Evolutionary conservation across 345 rosid species (phyloP).

Genomic region (Leavenworthia alabamica): DNA sequence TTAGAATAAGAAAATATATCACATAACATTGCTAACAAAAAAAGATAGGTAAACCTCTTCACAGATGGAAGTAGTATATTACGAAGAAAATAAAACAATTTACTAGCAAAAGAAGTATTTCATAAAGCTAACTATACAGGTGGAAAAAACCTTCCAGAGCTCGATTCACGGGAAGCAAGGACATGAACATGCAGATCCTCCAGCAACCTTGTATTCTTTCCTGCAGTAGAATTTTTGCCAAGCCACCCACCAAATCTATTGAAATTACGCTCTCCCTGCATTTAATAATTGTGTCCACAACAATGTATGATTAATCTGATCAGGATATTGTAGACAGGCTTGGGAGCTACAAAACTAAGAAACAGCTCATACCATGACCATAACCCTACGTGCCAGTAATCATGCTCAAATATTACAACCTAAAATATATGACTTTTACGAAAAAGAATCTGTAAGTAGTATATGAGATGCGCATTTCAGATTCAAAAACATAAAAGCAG

Average conservation of each 20-base stretch:
- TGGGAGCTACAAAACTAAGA: slow-evolving; percentile 3
- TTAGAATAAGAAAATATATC: too few relatives aligned
- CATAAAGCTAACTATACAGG: background rate
- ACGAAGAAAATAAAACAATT: background rate
- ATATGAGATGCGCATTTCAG: slow-evolving; percentile 14
- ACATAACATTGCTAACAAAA: too few relatives aligned
- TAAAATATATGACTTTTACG: background rate
- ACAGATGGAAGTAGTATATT: background rate
- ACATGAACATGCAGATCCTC: slow-evolving; percentile 89
- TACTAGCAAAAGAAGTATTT: slow-evolving; percentile 6
- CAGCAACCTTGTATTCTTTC: slow-evolving; percentile 80
- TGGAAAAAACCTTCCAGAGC: slow-evolving; percentile 62
- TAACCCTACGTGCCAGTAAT: background rate
- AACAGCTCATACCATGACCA: slow-evolving; percentile 10
- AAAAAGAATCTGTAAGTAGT: background rate
- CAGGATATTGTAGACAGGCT: background rate
- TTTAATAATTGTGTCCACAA: slow-evolving; percentile 11
- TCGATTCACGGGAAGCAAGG: slow-evolving; percentile 87
- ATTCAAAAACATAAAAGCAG: slow-evolving; percentile 1
- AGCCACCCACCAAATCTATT: slow-evolving; percentile 98
- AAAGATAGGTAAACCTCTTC: too few relatives aligned
- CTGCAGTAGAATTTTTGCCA: slow-evolving; percentile 83
- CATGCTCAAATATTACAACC: slow-evolving; percentile 1
- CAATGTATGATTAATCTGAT: slow-evolving; percentile 7
- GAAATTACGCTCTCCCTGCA: slow-evolving; percentile 92